Conservation (phyloP, 2,329 filamentous ascomycete genomes). For the Aureobasidium namibiae region DNA sequence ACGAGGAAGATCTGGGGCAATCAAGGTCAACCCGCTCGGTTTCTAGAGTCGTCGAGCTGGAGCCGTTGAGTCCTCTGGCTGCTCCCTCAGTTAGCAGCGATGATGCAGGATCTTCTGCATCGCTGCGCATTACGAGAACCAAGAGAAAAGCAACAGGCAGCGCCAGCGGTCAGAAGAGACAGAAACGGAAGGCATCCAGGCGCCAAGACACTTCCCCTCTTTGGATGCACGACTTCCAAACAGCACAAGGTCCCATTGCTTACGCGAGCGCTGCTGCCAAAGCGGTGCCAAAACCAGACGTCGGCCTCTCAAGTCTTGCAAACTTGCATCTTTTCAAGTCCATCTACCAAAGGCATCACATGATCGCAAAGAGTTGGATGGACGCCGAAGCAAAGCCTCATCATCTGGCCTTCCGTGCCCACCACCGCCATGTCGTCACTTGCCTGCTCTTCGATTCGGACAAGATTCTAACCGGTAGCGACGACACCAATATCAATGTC, state of each 20-base stretch:
- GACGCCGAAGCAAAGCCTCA: conserved; percentile 70
- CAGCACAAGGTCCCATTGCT: conserved; percentile 73
- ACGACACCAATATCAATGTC: conserved; percentile 95
- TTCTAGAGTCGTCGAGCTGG: conserved; percentile 17
- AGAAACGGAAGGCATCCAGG: conserved; percentile 46
- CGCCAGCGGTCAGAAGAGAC: conserved; percentile 41
- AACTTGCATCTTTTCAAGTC: conserved; percentile 93
- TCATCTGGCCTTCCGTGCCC: conserved; percentile 92
- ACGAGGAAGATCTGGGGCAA: conserved; percentile 70
- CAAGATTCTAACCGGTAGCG: conserved; percentile 95
- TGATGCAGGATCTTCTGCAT: conserved; percentile 18
- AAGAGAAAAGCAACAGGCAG: conserved; percentile 33
- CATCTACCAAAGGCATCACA: conserved; percentile 83
- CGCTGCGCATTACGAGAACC: conserved; percentile 23
- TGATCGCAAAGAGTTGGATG: conserved; percentile 90
- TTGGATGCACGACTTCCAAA: conserved; percentile 41
- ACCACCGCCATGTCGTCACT: conserved; percentile 92
- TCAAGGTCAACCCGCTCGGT: conserved; percentile 22
- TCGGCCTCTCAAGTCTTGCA: conserved; percentile 70
- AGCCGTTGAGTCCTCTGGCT: neutral
- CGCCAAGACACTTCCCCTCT: conserved; percentile 33
- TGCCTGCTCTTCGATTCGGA: conserved; percentile 96
- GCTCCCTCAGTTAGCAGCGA: conserved; percentile 14
- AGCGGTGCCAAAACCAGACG: conserved; percentile 71
- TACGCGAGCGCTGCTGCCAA: conserved; percentile 76